A percentile compares a stretch with the other conserved stretches of the same genome.
Evolutionary conservation across 2,329 filamentous ascomycete species (phyloP).

Genomic region (Penicillium sp.): DNA sequence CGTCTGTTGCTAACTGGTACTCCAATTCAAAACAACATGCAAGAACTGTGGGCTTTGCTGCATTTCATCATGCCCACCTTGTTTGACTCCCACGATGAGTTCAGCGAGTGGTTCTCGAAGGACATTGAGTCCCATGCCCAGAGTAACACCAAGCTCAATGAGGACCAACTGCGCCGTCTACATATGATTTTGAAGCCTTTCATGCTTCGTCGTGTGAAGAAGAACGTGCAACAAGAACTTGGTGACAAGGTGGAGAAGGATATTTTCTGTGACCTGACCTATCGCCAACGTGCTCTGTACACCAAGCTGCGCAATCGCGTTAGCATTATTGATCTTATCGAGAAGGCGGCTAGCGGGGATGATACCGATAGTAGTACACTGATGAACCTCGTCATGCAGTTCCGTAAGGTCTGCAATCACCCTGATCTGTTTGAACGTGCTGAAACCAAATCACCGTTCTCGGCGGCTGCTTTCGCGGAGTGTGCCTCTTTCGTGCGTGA

Average conservation of each 20-base stretch:
- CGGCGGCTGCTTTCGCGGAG: slow-evolving; percentile 85
- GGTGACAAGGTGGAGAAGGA: slow-evolving; percentile 98
- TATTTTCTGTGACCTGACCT: slow-evolving; percentile 94
- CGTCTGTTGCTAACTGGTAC: slow-evolving; percentile 91
- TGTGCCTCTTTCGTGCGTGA: slow-evolving; percentile 94
- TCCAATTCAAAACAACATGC: slow-evolving; percentile 99
- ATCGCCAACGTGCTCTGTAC: slow-evolving; percentile 93
- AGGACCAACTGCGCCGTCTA: slow-evolving; percentile 92
- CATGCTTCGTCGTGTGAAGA: slow-evolving; percentile 99
- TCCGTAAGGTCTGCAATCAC: slow-evolving; percentile 98
- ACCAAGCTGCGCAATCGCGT: slow-evolving; percentile 92
- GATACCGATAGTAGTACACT: slow-evolving; percentile 92
- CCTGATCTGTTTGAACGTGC: slow-evolving; percentile 95
- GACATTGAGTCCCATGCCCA: slow-evolving; percentile 94
- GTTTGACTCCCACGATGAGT: slow-evolving; percentile 65
- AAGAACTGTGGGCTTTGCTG: slow-evolving; percentile 93
- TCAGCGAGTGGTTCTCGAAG: slow-evolving; percentile 56
- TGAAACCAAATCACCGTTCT: slow-evolving; percentile 83
- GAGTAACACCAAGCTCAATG: slow-evolving; percentile 98
- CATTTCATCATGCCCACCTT: slow-evolving; percentile 99
- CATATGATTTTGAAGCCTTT: slow-evolving; percentile 99
- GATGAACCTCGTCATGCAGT: slow-evolving; percentile 99
- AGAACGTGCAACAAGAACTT: slow-evolving; percentile 97
- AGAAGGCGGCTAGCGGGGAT: slow-evolving; percentile 92
- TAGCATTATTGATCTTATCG: slow-evolving; percentile 96